Evolutionary conservation across 805 yeast genomes (phyloP), one percentile per base, ranked within the genome.

Genomic region (Candida parachauliodes): DNA sequence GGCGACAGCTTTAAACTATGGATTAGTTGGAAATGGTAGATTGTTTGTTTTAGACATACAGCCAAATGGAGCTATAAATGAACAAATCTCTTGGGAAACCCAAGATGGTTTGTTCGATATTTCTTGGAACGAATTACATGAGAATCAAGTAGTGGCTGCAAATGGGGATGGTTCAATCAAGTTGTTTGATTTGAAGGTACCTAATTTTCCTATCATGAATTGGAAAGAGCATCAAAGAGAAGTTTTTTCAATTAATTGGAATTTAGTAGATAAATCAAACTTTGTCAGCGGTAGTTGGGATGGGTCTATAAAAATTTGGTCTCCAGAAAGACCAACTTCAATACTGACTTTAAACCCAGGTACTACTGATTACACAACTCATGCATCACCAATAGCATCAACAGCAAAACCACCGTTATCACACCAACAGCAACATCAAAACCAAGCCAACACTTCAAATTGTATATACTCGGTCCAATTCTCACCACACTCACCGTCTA

Each of bases 271-370:
- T 45, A 84, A 88, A 60, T 53, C 72, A 4, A 68, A 67, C 12
- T 86, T 91, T 59, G 79, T 83, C 27, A 74, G 91, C 14, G 75
- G 89, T 19, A 83, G 95, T 7, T 91, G 98, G 98, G 98, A 91
- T 57, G 96, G 97, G 0, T 66, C 83, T 0, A 74, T 89, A 26
- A 87, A 86, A 57, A 52, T 87, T 8, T 86, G 95, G 95, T 59
- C 80, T 0, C 88, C 93, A 0, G 58, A 59, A 27, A 65, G 88
- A 40, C 62, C 58, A 20, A 62, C 69, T 14, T 77, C 88, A 18
- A 44, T 86, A 39, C 33, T 79, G 40, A 81, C 89, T 0, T 63
- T 87, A 30, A 54, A 64, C 18, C 55, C 62, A 14, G 15, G 8
- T 14, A 24, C 39, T 5, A 28, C 18, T 4, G 66, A 57, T 54